Percentiles rank a stretch among this genome's conserved stretches.
phyloP scores from a whole-genome alignment of 805 yeast species.

The Nakazawaea holstii region DNA sequence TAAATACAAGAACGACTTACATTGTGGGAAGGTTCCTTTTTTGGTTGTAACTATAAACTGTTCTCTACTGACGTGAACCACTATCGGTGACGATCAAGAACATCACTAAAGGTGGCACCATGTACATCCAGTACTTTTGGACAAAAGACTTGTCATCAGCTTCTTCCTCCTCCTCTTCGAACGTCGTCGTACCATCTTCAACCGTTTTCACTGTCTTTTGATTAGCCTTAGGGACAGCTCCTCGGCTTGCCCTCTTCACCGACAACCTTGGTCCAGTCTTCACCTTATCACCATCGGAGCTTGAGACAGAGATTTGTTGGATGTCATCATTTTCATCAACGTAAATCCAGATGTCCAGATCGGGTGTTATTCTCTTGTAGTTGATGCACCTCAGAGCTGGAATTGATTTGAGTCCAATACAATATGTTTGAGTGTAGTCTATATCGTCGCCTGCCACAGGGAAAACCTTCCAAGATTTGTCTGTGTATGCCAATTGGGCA shows the following conservation, averaged over 20 bases:
- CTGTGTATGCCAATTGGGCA: background rate
- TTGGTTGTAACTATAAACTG: background rate
- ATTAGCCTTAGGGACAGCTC: background rate
- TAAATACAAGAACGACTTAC: background rate
- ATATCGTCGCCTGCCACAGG: background rate
- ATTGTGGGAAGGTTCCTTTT: background rate
- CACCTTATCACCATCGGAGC: background rate
- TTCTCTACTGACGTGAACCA: background rate
- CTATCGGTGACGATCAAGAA: slow-evolving; percentile 20
- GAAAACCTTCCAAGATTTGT: background rate
- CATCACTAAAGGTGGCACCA: slow-evolving; percentile 44
- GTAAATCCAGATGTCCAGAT: slow-evolving; percentile 3
- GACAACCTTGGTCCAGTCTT: background rate
- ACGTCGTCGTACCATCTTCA: background rate
- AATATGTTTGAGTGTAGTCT: background rate
- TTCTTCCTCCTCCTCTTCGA: background rate
- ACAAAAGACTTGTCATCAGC: slow-evolving; percentile 36
- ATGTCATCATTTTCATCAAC: background rate
- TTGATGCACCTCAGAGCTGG: slow-evolving; percentile 2
- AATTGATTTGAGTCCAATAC: background rate
- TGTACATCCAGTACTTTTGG: slow-evolving; percentile 59
- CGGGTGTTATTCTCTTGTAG: background rate
- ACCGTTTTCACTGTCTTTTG: background rate
- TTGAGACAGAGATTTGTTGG: background rate
- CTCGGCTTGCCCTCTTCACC: background rate